Base-by-base conservation (phyloP, 2,329 filamentous ascomycete genomes). In the Ophiognomonia clavigignenti-juglandacearum region DNA sequence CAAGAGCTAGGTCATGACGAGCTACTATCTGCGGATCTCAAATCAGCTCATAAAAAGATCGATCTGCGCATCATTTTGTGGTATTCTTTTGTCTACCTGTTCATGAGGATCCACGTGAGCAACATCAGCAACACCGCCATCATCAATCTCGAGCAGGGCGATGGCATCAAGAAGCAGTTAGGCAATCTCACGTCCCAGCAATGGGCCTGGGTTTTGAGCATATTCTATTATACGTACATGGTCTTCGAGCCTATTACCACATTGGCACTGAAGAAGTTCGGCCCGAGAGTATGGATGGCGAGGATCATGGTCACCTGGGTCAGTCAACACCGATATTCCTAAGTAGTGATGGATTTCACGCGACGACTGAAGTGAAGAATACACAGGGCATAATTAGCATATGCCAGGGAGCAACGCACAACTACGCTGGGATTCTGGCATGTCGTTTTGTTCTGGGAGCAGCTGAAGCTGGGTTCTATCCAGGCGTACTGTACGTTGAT, bases 401-500 rank as follows among this genome's bases (percentile, higher is more conserved):
- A 45, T 61, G 54, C 5, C 55, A 57, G 32, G 52, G 53, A 3
- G 57, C 54, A 4, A 56, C 54, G 8, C 47, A 53, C 7, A 57
- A 51, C 26, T 61, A 58, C 45, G 45, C 56, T 6, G 59, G 57
- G 2, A 57, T 63, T 4, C 26, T 63, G 37, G 54, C 53, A 2
- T 54, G 54, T 20, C 55, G 59, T 2, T 63, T 59, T 45, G 58
- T 58, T 24, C 44, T 63, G 1, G 58, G 60, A 1, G 50, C 57
- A 6, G 56, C 60, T 4, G 60, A 62, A 42, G 59, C 58, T 19
- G 59, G 60, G 1, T 60, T 61, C n/a, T 61, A 61, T 19, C 58
- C 59, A 3, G 59, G 58, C 6, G 58, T 61, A 0, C 41, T 60
- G 50, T 52, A 19, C 44, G 49, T 49, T n/a, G n/a, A n/a, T n/a